Percentiles rank a stretch among this genome's conserved stretches.
These are phyloP conservation scores for Acacia acuminata DNA, from an alignment of 306 rosid genomes.

Conservation along the genomic window DNA sequence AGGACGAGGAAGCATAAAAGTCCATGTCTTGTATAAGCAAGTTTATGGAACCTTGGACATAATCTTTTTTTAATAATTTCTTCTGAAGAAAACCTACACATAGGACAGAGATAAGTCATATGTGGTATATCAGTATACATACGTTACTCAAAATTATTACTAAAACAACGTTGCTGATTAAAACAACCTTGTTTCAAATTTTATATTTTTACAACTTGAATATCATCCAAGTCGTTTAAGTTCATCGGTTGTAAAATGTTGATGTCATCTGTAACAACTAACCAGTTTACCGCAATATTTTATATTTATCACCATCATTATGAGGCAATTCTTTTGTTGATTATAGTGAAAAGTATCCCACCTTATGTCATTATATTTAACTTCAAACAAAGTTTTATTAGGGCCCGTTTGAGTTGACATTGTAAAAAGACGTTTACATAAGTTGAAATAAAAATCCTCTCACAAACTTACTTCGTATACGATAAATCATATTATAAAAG, in stretches of 20 bases:
- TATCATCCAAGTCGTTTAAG: neutral
- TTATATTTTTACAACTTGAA: neutral
- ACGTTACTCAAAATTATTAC: neutral
- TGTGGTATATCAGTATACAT: neutral
- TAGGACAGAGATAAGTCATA: neutral
- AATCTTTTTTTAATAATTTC: neutral
- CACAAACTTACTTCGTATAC: no score
- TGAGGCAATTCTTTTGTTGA: no score
- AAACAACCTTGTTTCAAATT: neutral
- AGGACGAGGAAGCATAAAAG: conserved; percentile 3
- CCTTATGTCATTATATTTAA: no score
- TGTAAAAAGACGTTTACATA: no score
- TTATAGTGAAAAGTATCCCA: no score
- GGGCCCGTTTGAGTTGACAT: no score
- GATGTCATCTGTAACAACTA: neutral
- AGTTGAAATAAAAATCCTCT: no score
- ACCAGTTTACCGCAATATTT: neutral
- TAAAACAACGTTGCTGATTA: neutral
- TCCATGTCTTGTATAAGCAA: conserved; percentile 8
- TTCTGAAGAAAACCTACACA: neutral
- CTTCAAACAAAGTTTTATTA: no score
- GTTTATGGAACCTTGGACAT: neutral
- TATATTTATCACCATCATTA: no score
- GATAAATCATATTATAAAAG: no score
- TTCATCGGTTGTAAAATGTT: neutral